Evolutionary conservation across 345 rosid species (phyloP), one percentile per base, ranked within the genome.

Genomic region (Acer negundo): DNA sequence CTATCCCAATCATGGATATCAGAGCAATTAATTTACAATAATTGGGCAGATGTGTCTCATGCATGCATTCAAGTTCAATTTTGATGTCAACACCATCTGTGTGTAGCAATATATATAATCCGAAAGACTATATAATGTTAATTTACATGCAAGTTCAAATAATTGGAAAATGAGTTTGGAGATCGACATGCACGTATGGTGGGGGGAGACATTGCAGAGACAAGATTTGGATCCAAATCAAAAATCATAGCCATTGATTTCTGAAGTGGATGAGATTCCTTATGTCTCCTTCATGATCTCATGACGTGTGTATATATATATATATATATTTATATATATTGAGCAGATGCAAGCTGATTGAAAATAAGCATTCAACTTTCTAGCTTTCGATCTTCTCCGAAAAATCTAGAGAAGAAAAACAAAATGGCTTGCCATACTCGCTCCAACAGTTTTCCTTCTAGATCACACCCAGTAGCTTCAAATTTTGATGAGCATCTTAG

Each of bases 391-490:
- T 6, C 22, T 56, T 6, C 62, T 4, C 44, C 35, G 0, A 31
- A 31, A 8, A 40, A 1, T 17, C 61, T 56, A 56, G 6, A 19
- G 0, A 11, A 20, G 8, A 28, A 28, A 26, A 26, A 26, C 1
- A 28, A 28, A 28, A 28, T 28, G 31, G 31, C 31, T 28, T 28
- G 31, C 31, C 31, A 28, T 28, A 28, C 31, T 28, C 31, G 31
- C 31, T 28, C 31, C 2, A 28, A 28, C 3, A 28, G 31, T 75
- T 78, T 80, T 62, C 91, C 87, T 15, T 77, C 83, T 3, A 83
- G 79, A 49, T 78, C 80, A 46, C 90, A 90, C 74, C 88, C 87
- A 38, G 55, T 85, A 16, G 56, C 72, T 7, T 77, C 89, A 46
- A 40, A 85, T 61, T 53, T 88, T 11, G 75, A 82, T 40, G 86